These are phyloP conservation scores for Claviceps maximensis DNA, from an alignment of 2,329 filamentous ascomycete genomes.

Conservation along the genomic window DNA sequence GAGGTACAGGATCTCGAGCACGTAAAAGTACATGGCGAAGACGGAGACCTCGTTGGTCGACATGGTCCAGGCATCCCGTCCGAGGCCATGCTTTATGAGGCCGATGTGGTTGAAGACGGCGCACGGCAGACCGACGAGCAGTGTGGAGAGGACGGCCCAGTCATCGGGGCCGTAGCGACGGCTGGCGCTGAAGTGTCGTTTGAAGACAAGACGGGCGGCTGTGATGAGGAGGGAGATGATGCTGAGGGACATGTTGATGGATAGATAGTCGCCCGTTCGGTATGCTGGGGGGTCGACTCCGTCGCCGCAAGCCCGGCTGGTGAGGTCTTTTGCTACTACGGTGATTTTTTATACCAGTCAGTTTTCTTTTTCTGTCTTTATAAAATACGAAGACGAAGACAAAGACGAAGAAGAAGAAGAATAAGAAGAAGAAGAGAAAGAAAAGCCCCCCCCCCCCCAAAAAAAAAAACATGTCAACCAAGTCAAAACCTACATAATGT, in stretches of 20 bases:
- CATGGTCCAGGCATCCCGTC: constrained; percentile 33
- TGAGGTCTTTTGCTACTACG: constrained; percentile 2
- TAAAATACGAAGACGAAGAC: background rate
- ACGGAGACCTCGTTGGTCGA: constrained; percentile 22
- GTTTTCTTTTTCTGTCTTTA: background rate
- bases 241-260: background rate
- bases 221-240: constrained; percentile 23
- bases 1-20: constrained; percentile 29
- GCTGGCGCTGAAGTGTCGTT: constrained; percentile 13
- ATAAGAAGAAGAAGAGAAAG: background rate
- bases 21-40: constrained; percentile 28
- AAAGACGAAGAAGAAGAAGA: too few relatives aligned
- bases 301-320: constrained; percentile 1
- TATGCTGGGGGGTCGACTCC: background rate
- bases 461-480: too few relatives aligned
- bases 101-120: constrained; percentile 17
- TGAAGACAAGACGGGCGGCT: constrained; percentile 19
- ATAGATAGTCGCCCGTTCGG: background rate
- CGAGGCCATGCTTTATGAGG: constrained; percentile 24
- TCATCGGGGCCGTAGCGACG: constrained; percentile 20
- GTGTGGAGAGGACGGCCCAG: constrained; percentile 15
- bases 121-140: constrained; percentile 13
- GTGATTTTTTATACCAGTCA: background rate
- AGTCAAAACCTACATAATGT: constrained; percentile 2
- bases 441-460: too few relatives aligned